Percentiles rank a stretch among this genome's conserved stretches.
Evolutionary conservation across 805 yeast genomes (phyloP).

Genomic region (Candida suzukii): DNA sequence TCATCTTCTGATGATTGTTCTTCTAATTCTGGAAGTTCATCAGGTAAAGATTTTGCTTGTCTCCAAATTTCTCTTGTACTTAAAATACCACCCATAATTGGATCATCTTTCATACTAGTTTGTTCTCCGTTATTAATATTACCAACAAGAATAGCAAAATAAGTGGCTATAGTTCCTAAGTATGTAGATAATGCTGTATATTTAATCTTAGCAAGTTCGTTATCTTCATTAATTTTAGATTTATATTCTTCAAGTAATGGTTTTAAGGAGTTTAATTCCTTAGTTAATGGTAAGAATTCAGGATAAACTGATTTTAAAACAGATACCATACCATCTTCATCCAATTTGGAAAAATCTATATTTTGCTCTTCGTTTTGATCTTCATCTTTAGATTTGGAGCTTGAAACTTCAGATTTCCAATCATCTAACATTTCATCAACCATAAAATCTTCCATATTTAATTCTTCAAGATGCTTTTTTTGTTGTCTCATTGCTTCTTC

Average conservation of each 20-base stretch:
- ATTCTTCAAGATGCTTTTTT: conserved; percentile 67
- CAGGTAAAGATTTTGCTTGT: conserved; percentile 57
- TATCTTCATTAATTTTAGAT: conserved; percentile 12
- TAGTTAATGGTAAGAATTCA: conserved; percentile 71
- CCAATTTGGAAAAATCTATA: conserved; percentile 42
- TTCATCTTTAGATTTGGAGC: conserved; percentile 31
- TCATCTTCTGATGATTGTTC: conserved; percentile 20
- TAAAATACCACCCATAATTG: conserved; percentile 81
- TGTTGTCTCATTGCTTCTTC: conserved; percentile 86
- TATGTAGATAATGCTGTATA: conserved; percentile 70
- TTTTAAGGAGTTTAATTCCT: conserved; percentile 45
- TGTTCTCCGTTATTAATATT: conserved; percentile 44
- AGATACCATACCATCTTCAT: conserved; percentile 43
- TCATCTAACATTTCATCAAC: conserved; percentile 77
- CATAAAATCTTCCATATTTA: conserved; percentile 66
- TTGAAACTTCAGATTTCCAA: conserved; percentile 48
- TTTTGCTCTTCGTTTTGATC: conserved; percentile 21
- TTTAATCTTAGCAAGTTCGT: conserved; percentile 42
- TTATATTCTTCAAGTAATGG: conserved; percentile 33
- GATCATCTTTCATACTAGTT: conserved; percentile 70
- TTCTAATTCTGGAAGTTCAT: conserved; percentile 18
- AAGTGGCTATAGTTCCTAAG: conserved; percentile 69
- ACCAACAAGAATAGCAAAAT: conserved; percentile 67
- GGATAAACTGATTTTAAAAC: conserved; percentile 64
- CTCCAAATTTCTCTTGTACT: conserved; percentile 86